These are phyloP conservation scores for Stemphylium beticola DNA, from an alignment of 2,329 filamentous ascomycete species.

Conservation along the genomic window DNA sequence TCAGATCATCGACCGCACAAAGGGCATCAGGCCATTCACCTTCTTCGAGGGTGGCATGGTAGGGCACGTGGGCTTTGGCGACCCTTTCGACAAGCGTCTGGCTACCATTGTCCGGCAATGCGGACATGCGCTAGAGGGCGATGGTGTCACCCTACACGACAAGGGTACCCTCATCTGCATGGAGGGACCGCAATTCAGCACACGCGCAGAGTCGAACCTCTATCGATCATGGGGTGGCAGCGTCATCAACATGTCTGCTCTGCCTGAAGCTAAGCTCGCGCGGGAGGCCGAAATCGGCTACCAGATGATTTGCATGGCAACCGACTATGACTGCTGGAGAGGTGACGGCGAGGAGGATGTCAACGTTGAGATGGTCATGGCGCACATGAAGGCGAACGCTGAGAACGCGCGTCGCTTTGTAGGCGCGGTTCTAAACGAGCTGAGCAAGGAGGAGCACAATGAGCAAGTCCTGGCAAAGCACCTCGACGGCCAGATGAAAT, in stretches of 20 bases:
- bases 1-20: constrained; percentile 96
- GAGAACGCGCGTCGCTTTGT: constrained; percentile 86
- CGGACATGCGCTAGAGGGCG: constrained; percentile 77
- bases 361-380: constrained; percentile 96
- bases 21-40: constrained; percentile 91
- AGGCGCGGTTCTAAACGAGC: constrained; percentile 83
- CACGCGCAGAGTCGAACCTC: constrained; percentile 91
- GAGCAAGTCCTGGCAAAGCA: constrained; percentile 82
- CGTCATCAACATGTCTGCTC: constrained; percentile 97
- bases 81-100: constrained; percentile 85
- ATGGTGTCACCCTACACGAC: constrained; percentile 83
- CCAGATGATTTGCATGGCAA: constrained; percentile 99
- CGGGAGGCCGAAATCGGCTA: constrained; percentile 96
- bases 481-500: constrained; percentile 75
- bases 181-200: constrained; percentile 99
- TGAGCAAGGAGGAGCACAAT: constrained; percentile 76
- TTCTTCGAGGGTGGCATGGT: constrained; percentile 95
- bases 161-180: constrained; percentile 89
- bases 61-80: constrained; percentile 92
- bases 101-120: constrained; percentile 79
- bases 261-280: constrained; percentile 95
- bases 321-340: constrained; percentile 99
- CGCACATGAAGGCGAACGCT: constrained; percentile 91
- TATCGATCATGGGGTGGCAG: constrained; percentile 93
- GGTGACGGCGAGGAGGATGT: constrained; percentile 75